Evolutionary conservation across 768 basidiomycete species (phyloP).

Genomic region (Rhizopogon vinicolor): DNA sequence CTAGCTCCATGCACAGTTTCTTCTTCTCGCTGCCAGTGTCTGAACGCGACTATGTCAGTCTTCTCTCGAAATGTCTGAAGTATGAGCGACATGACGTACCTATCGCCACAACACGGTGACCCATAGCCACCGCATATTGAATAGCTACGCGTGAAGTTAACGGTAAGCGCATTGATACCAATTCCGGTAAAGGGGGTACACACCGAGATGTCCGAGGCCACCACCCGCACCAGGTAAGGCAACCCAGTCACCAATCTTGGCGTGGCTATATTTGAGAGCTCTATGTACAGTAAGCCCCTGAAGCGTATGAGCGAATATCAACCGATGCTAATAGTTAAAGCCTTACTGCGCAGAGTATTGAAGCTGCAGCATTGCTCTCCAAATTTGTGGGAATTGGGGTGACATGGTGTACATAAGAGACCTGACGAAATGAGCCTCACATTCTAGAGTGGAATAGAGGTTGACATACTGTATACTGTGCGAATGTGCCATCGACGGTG

Average conservation of each 20-base stretch:
- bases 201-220: constrained; percentile 79
- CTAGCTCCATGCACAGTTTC: constrained; percentile 53
- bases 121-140: constrained; percentile 77
- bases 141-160: constrained; percentile 38
- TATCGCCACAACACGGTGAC: constrained; percentile 76
- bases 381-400: constrained; percentile 75
- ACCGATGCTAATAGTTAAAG: neutral
- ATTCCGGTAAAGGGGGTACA: neutral
- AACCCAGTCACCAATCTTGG: constrained; percentile 68
- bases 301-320: neutral
- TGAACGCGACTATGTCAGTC: constrained; percentile 11
- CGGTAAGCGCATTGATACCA: neutral
- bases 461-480: constrained; percentile 51
- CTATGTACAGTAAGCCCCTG: constrained; percentile 84
- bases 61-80: neutral
- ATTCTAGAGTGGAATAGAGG: constrained; percentile 10
- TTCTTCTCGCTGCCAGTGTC: constrained; percentile 76
- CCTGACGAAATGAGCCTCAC: constrained; percentile 23
- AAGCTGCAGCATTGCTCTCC: constrained; percentile 62
- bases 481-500: constrained; percentile 75
- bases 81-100: constrained; percentile 24
- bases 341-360: constrained; percentile 72
- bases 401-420: constrained; percentile 69
- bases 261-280: constrained; percentile 69
- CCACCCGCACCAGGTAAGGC: constrained; percentile 77